Conservation (phyloP, 306 rosid genomes). For the Senna tora region DNA sequence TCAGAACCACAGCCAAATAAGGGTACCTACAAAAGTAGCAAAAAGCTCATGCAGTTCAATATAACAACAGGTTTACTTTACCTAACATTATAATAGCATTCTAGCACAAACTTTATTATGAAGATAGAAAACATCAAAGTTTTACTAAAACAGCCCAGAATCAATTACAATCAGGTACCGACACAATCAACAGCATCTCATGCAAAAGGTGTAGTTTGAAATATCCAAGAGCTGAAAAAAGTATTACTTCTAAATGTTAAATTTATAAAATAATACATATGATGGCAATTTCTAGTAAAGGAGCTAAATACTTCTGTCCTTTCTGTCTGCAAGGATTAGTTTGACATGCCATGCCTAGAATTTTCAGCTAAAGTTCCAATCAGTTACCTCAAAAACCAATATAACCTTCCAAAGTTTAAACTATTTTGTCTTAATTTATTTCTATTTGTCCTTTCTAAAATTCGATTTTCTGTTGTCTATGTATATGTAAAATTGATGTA, state of each 20-base stretch:
- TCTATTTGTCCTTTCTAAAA: background rate
- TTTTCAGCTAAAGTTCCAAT: conserved; percentile 24
- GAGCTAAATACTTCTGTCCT: conserved; percentile 12
- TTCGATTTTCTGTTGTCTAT: background rate
- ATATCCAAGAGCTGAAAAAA: conserved; percentile 29
- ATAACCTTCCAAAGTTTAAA: conserved; percentile 26
- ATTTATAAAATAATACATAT: conserved; percentile 19
- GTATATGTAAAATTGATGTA: conserved; percentile 21
- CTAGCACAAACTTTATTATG: conserved; percentile 31
- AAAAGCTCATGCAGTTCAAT: conserved; percentile 41
- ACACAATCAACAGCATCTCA: conserved; percentile 34
- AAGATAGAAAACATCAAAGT: conserved; percentile 29
- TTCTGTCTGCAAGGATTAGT: conserved; percentile 16
- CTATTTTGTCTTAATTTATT: conserved; percentile 1
- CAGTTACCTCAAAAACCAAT: conserved; percentile 17
- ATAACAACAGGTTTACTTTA: conserved; percentile 30
- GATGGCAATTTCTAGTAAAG: conserved; percentile 21
- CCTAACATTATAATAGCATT: conserved; percentile 21
- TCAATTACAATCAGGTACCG: conserved; percentile 22
- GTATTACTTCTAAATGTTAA: conserved; percentile 11
- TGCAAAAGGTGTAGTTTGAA: conserved; percentile 24
- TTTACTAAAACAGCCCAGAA: conserved; percentile 30
- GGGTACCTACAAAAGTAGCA: conserved; percentile 74
- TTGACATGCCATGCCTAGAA: background rate
- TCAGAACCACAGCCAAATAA: conserved; percentile 90